These are phyloP conservation scores for Serpula lacrymans DNA, from an alignment of 768 basidiomycete species.

Conservation along the genomic window DNA sequence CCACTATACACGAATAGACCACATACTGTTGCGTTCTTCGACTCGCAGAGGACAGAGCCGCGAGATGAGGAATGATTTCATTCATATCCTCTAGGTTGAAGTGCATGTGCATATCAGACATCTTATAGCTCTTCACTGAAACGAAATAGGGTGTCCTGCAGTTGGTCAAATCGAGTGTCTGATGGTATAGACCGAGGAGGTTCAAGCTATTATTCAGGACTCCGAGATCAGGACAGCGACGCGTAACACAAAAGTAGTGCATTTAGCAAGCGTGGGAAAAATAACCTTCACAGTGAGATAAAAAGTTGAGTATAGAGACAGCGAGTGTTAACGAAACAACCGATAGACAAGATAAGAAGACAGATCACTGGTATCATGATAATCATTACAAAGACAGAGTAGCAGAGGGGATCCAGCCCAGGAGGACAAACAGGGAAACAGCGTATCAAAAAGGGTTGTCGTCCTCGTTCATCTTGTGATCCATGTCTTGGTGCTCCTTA, in stretches of 20 bases:
- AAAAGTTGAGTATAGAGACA: slow-evolving; percentile 16
- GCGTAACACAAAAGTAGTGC: slow-evolving; percentile 8
- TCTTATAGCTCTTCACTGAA: too few species aligned
- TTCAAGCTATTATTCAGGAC: too few species aligned
- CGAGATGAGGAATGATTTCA: slow-evolving; percentile 27
- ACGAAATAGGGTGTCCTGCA: too few species aligned
- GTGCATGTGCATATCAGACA: too few species aligned
- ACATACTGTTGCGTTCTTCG: slow-evolving; percentile 26
- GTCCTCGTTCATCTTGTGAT: slow-evolving; percentile 47
- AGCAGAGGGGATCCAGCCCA: slow-evolving; percentile 10
- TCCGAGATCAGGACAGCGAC: too few species aligned
- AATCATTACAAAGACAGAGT: slow-evolving; percentile 7
- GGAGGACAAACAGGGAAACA: slow-evolving; percentile 2
- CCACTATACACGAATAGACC: neutral
- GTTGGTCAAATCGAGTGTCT: too few species aligned
- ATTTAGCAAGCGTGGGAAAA: slow-evolving; percentile 23
- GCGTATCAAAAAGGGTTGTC: slow-evolving; percentile 66
- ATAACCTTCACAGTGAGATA: slow-evolving; percentile 4
- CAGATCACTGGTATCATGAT: slow-evolving; percentile 17
- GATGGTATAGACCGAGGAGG: too few species aligned
- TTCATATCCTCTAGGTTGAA: slow-evolving; percentile 29
- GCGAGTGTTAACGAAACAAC: slow-evolving; percentile 28
- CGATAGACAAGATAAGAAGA: slow-evolving; percentile 20
- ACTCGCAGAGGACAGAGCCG: slow-evolving; percentile 16
- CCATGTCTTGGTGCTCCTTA: slow-evolving; percentile 21